Evolutionary conservation across 2,329 filamentous ascomycete genomes (phyloP), one percentile per base, ranked within the genome.

Genomic region (Verticillium nubilum): DNA sequence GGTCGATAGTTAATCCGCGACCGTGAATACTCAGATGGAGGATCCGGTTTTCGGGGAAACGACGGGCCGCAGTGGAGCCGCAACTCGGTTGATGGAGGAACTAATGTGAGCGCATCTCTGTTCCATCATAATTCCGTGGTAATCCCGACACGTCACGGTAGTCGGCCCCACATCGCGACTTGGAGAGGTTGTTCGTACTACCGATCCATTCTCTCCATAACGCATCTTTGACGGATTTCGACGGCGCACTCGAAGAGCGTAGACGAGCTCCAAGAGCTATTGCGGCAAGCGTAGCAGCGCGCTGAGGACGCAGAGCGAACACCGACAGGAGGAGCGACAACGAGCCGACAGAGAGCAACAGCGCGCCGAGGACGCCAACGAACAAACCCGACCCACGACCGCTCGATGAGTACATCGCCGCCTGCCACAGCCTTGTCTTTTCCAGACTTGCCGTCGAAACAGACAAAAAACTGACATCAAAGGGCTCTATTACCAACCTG

Each of bases 331-430:
- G 52, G 55, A 61, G 42, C 58, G 17, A 35, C 28, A 60, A 50
- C 59, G 59, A 15, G 59, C 60, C 50, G 58, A 63, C 13, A 31
- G 6, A 57, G 56, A 60, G 52, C 58, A 50, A 29, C 57, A 63
- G 52, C 62, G 61, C 23, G 62, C 66, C 52, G 62, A 67, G 15
- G 47, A 13, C 52, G 54, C 47, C 56, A 65, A 72, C 58, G 54
- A 65, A 56, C 62, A 70, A 56, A 66, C 54, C 6, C 63, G 57
- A 15, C 62, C 37, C 12, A 73, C 67, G 9, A 72, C 68, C n/a
- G 52, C 58, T 74, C 19, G 50, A 67, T 13, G 68, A 74, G 63
- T 72, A 73, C 55, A 67, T 75, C 27, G 27, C 58, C 33, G 63
- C 66, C 12, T 74, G 63, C 59, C 69, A 74, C 58, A 42, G 59